Conservation (phyloP, 2,329 filamentous ascomycete genomes). For the Exophiala bonariae region DNA sequence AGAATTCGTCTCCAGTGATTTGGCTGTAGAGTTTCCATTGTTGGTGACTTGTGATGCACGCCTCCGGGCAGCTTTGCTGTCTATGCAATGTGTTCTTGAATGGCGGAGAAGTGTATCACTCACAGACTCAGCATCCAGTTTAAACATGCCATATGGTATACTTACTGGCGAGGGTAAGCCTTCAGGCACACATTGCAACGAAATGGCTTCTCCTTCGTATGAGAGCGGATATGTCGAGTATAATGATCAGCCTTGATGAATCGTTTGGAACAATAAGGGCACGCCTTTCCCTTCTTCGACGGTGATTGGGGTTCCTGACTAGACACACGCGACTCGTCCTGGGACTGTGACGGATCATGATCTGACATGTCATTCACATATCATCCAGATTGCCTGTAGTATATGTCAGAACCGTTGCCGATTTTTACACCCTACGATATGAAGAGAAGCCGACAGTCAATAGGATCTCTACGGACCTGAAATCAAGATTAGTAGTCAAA, state of each 20-base stretch:
- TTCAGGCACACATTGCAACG: conserved; percentile 28
- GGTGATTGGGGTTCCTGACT: background rate
- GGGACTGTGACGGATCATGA: too few relatives aligned
- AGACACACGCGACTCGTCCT: background rate
- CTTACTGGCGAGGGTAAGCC: conserved; percentile 31
- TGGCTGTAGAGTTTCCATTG: background rate
- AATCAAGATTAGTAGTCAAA: too few relatives aligned
- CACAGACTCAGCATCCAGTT: background rate
- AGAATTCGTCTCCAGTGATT: background rate
- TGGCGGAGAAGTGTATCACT: conserved; percentile 16
- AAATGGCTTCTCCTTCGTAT: conserved; percentile 36
- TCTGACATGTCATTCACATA: too few relatives aligned
- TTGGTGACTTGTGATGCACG: background rate
- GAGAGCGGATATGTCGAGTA: conserved; percentile 31
- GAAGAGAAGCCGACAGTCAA: too few relatives aligned
- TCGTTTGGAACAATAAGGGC: conserved; percentile 26
- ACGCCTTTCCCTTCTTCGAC: conserved; percentile 10
- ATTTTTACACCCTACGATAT: too few relatives aligned
- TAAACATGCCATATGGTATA: background rate
- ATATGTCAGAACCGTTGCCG: too few relatives aligned
- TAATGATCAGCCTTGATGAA: conserved; percentile 35
- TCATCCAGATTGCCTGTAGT: too few relatives aligned
- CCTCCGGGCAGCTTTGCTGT: background rate
- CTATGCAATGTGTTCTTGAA: conserved; percentile 9
- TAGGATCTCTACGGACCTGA: too few relatives aligned